Percentiles rank a stretch among this genome's conserved stretches.
Conservation (phyloP, 1,284 basidiomycete genomes). For the Leccinum angustisporum region DNA sequence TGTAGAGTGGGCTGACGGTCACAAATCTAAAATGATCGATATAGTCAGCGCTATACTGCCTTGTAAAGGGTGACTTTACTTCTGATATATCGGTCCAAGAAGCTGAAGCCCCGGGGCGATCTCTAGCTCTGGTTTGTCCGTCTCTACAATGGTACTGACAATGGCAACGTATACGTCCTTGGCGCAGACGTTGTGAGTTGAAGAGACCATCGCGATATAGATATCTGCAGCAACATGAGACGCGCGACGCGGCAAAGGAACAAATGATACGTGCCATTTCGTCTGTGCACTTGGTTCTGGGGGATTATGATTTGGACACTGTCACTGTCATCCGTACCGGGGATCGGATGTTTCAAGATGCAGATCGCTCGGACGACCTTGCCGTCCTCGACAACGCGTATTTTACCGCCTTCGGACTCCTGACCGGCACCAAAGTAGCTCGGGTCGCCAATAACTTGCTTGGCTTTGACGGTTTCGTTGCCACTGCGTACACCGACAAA, state of each 20-base stretch:
- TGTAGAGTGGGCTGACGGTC: constrained; percentile 85
- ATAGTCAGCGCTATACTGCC: constrained; percentile 5
- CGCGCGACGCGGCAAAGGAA: constrained; percentile 7
- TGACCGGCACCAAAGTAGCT: constrained; percentile 90
- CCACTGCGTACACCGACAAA: constrained; percentile 92
- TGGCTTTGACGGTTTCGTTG: constrained; percentile 93
- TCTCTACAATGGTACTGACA: constrained; percentile 98
- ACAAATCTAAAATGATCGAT: constrained; percentile 70
- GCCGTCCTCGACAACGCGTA: constrained; percentile 88
- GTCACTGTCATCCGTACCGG: constrained; percentile 94
- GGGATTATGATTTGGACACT: constrained; percentile 98
- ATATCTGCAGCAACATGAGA: constrained; percentile 67
- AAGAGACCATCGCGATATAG: constrained; percentile 97
- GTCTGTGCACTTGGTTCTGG: constrained; percentile 94
- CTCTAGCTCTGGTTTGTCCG: constrained; percentile 89
- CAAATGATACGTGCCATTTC: constrained; percentile 72
- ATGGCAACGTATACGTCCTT: constrained; percentile 96
- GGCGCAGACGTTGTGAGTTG: constrained; percentile 96
- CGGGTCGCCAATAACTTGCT: constrained; percentile 97
- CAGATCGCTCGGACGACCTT: constrained; percentile 98
- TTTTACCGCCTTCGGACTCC: constrained; percentile 66
- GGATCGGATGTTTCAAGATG: constrained; percentile 97
- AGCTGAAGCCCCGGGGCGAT: constrained; percentile 90
- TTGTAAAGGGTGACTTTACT: constrained; percentile 49
- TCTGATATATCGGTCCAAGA: constrained; percentile 92